Conservation (phyloP, 2,329 filamentous ascomycete species). For the Fusarium longipes region DNA sequence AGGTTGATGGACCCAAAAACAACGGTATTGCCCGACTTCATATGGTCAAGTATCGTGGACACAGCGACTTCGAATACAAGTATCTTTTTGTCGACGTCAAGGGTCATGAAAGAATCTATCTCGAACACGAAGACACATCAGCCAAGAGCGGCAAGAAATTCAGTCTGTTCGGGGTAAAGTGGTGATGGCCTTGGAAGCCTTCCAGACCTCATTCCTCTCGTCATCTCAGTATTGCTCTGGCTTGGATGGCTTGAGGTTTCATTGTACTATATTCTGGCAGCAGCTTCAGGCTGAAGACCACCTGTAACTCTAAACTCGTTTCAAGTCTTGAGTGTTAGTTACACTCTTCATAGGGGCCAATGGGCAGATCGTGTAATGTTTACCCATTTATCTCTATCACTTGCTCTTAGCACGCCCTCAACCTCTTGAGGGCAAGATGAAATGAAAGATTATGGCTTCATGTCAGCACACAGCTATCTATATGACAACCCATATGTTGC, state of each 20-base stretch:
- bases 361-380: neutral
- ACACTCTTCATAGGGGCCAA: neutral
- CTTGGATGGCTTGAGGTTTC: neutral
- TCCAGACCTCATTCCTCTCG: neutral
- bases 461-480: neutral
- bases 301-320: conserved; percentile 18
- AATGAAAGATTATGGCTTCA: neutral
- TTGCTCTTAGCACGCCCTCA: neutral
- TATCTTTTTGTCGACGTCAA: conserved; percentile 84
- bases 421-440: neutral
- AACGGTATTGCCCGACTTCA: conserved; percentile 81
- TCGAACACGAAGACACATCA: conserved; percentile 68
- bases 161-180: conserved; percentile 72
- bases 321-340: neutral
- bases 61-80: conserved; percentile 79
- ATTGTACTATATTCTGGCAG: conserved; percentile 30
- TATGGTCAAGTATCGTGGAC: conserved; percentile 74
- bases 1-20: conserved; percentile 82
- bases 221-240: neutral
- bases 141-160: conserved; percentile 56
- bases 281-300: neutral
- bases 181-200: conserved; percentile 50
- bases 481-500: neutral
- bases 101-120: conserved; percentile 73
- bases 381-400: neutral